A percentile compares a stretch with the other conserved stretches of the same genome.
Evolutionary conservation across 495 filamentous ascomycete species (phyloP).

Genomic region (Aspergillus leporis): DNA sequence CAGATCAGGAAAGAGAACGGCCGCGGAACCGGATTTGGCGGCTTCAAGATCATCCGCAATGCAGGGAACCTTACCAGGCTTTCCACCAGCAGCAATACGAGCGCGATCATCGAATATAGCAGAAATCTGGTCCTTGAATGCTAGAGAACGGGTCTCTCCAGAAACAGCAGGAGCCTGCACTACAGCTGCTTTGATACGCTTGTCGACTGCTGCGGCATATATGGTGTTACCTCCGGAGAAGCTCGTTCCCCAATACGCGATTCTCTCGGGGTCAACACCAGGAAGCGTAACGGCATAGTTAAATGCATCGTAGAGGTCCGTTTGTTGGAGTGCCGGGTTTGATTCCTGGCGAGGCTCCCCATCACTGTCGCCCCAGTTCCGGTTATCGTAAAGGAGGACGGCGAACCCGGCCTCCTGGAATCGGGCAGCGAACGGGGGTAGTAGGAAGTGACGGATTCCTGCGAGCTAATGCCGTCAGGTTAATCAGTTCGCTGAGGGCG

Average conservation of each 20-base stretch:
- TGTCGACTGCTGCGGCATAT: constrained; percentile 32
- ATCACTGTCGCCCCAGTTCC: constrained; percentile 37
- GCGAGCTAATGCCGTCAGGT: neutral
- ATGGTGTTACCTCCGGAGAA: constrained; percentile 33
- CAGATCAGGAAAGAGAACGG: constrained; percentile 1
- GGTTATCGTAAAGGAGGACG: constrained; percentile 37
- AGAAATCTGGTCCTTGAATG: constrained; percentile 13
- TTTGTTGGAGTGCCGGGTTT: constrained; percentile 27
- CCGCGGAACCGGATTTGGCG: neutral
- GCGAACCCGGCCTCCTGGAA: constrained; percentile 29
- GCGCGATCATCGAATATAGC: constrained; percentile 7
- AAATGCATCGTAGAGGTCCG: constrained; percentile 33
- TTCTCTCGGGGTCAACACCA: constrained; percentile 21
- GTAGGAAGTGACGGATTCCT: neutral
- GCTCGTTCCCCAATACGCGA: constrained; percentile 29
- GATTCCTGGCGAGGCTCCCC: constrained; percentile 32
- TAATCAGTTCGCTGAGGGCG: too few relatives aligned
- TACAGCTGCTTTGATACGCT: constrained; percentile 35
- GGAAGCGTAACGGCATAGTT: constrained; percentile 25
- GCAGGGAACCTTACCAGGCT: neutral
- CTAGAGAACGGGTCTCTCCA: constrained; percentile 16
- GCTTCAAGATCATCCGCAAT: constrained; percentile 9
- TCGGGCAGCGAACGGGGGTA: constrained; percentile 23
- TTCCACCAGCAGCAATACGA: constrained; percentile 5
- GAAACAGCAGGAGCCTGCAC: constrained; percentile 25